phyloP scores from a whole-genome alignment of 2,329 filamentous ascomycete species.

The Apiospora malaysiana region DNA sequence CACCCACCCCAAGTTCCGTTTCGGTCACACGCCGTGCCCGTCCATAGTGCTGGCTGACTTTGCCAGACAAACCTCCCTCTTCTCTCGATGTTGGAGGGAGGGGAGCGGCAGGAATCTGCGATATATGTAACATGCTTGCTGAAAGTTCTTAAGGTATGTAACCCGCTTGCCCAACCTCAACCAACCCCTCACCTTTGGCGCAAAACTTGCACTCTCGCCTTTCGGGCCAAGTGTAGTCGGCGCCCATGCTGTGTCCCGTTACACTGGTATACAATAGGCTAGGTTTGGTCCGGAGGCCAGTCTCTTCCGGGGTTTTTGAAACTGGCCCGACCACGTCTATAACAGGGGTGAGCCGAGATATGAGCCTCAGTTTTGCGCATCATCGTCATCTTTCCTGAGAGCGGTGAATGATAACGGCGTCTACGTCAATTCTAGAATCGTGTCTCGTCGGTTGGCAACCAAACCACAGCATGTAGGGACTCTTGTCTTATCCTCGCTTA shows the following conservation, averaged over 20 bases:
- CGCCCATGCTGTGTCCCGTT: conserved; percentile 1
- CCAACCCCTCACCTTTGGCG: neutral
- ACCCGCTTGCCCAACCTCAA: neutral
- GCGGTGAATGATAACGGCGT: neutral
- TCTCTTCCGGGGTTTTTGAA: neutral
- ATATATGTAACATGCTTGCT: neutral
- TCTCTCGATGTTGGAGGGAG: neutral
- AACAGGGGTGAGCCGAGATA: neutral
- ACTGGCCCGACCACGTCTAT: neutral
- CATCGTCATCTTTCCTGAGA: neutral
- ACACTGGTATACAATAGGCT: neutral
- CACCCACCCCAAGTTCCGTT: neutral
- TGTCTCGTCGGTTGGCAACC: neutral
- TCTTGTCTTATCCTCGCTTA: neutral
- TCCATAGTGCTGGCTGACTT: neutral
- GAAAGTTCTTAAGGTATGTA: too few species aligned
- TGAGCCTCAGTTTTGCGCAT: conserved; percentile 3
- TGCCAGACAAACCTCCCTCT: neutral
- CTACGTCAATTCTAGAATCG: neutral
- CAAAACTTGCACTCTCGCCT: neutral
- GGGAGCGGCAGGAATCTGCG: neutral
- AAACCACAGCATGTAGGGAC: neutral
- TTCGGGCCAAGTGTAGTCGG: neutral
- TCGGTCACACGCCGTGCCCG: neutral
- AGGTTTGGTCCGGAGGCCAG: neutral